Base-by-base conservation (phyloP, 768 basidiomycete species). In the Glaciozyma antarctica region DNA sequence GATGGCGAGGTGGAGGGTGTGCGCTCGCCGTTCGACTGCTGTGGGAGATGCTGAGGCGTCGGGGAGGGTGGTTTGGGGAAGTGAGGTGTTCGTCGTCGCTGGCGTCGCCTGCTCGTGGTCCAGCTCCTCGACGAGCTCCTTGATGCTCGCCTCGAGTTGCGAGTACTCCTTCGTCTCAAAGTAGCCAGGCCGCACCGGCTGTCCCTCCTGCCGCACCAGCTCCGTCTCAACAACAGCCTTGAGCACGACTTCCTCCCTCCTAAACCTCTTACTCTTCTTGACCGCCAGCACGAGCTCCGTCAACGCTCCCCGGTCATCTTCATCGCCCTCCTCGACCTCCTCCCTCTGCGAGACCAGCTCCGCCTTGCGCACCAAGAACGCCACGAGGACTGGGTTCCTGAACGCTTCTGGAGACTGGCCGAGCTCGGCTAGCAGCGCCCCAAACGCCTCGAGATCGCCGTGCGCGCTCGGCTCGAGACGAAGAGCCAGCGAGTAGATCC, bases 1-100 rank as follows among this genome's bases (percentile, higher is more conserved):
- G 34, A 69, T 61, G 0, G 68, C 65, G 62, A 64, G 44, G 49
- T 66, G 57, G 7, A 69, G 62, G 38, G 61, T 58, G 47, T 66
- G 65, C 2, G 65, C 59, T 38, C 60, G 64, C 0, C 52, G 68
- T 0, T 64, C 61, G 54, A 61, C 32, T n/a, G 59, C 41, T 7
- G 7, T 57, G 22, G 19, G n/a, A 41, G 24, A 10, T 21, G 22
- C 52, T 53, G 22, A 7, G 5, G n/a, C 6, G 28, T 22, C 6
- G 52, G n/a, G 12, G 13, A 16, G 24, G 19, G 4, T 17, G 52
- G 7, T 53, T 22, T 10, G n/a, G 7, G 22, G 16, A 16, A 8
- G 10, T 5, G 52, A 16, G 3, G 16, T 6, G 22, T n/a, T 7
- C 52, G 52, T 53, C 52, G 8, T 24, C 21, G 13, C 22, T 17